A percentile compares a stretch with the other conserved stretches of the same genome.
Conservation (phyloP, 1,284 basidiomycete genomes). For the Fomes fomentarius region DNA sequence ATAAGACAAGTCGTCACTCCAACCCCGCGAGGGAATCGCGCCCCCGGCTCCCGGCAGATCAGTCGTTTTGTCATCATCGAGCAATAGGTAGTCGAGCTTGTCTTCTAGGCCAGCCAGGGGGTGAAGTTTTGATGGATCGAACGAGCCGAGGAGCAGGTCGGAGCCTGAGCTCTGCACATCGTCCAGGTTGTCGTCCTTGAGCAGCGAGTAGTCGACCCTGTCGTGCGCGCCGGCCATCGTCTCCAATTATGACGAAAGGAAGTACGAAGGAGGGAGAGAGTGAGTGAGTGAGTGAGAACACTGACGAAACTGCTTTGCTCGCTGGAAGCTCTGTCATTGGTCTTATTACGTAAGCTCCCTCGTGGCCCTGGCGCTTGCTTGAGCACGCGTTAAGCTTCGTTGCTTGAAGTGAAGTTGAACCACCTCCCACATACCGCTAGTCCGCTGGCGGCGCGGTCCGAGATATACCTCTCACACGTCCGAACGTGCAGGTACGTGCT, state of each 20-base stretch:
- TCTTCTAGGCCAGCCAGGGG: slow-evolving; percentile 88
- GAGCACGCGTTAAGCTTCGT: no score
- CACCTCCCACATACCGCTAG: background rate
- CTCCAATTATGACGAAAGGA: background rate
- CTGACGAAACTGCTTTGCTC: slow-evolving; percentile 10
- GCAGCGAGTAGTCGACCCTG: slow-evolving; percentile 10
- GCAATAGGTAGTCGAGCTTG: slow-evolving; percentile 89
- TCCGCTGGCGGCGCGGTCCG: background rate
- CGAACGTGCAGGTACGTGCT: no score
- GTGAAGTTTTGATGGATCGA: slow-evolving; percentile 90
- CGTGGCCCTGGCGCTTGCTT: background rate
- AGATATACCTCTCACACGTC: no score
- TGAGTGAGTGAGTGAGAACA: slow-evolving; percentile 21
- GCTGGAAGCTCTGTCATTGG: slow-evolving; percentile 13
- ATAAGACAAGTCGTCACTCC: slow-evolving; percentile 99
- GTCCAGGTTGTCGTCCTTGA: slow-evolving; percentile 42
- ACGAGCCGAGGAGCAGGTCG: slow-evolving; percentile 82
- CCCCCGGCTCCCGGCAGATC: slow-evolving; percentile 85
- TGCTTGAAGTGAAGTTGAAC: no score
- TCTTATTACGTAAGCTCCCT: slow-evolving; percentile 16
- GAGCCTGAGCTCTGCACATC: slow-evolving; percentile 63
- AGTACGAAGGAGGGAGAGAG: background rate
- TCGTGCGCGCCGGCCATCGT: slow-evolving; percentile 20
- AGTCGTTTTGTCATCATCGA: slow-evolving; percentile 93
- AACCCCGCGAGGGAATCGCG: slow-evolving; percentile 91